A percentile compares a stretch with the other conserved stretches of the same genome.
phyloP scores from a whole-genome alignment of 768 basidiomycete species.

The Podaxis pistillaris region DNA sequence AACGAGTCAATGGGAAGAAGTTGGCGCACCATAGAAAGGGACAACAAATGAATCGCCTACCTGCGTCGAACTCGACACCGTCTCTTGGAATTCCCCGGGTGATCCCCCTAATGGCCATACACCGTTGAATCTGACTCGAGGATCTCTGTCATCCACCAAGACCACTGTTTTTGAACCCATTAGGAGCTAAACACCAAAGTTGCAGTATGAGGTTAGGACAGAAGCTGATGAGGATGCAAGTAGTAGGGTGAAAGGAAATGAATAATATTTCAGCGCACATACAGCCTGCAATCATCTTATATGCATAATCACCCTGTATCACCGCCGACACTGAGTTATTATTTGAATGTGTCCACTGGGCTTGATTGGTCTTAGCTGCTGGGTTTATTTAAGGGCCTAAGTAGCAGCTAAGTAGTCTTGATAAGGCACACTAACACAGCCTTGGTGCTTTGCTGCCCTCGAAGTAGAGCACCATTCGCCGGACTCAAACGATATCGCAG shows the following conservation, averaged over 20 bases:
- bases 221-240: background rate
- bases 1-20: background rate
- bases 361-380: too few species aligned
- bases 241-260: background rate
- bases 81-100: conserved; percentile 24
- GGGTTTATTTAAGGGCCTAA: too few species aligned
- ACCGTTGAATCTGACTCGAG: conserved; percentile 31
- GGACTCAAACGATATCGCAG: too few species aligned
- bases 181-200: background rate
- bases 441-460: too few species aligned
- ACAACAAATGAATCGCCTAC: conserved; percentile 34
- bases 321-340: too few species aligned
- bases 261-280: background rate
- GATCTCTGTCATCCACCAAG: conserved; percentile 35
- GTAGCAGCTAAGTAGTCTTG: too few species aligned
- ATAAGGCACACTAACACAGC: too few species aligned
- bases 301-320: too few species aligned
- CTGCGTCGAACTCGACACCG: conserved; percentile 31
- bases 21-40: conserved; percentile 29
- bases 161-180: background rate
- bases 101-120: conserved; percentile 32
- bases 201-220: background rate
- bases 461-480: too few species aligned
- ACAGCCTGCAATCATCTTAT: too few species aligned
- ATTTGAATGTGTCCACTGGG: too few species aligned